A percentile compares a stretch with the other conserved stretches of the same genome.
Evolutionary conservation across 208 protist genomes (phyloP).

Genomic region (Trichomonas vaginalis): DNA sequence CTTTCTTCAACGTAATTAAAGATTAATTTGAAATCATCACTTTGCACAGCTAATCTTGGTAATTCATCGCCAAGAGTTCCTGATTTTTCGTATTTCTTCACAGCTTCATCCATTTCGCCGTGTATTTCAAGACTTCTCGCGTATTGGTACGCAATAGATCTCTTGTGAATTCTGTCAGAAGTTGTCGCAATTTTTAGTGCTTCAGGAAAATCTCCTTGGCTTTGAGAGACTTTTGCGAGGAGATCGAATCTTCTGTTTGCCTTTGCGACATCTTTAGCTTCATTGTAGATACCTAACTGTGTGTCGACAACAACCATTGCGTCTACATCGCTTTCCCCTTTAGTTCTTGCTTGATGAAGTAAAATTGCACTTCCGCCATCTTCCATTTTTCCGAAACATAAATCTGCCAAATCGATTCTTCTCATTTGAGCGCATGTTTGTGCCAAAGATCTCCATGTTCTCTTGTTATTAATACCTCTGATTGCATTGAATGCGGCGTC

Average conservation of each 20-base stretch:
- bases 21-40: background rate
- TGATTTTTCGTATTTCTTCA: background rate
- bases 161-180: background rate
- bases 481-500: background rate
- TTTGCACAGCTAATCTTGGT: background rate
- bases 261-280: background rate
- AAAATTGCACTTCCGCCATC: background rate
- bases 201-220: background rate
- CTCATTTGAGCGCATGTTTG: background rate
- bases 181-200: background rate
- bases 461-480: background rate
- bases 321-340: background rate
- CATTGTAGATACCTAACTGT: background rate
- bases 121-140: background rate
- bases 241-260: background rate
- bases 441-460: constrained; percentile 2
- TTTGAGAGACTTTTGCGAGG: background rate
- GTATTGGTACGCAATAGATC: background rate
- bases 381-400: constrained; percentile 14
- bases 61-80: background rate
- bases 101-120: background rate
- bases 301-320: background rate
- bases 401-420: background rate
- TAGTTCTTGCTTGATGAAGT: background rate
- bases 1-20: background rate